Conservation (phyloP, 1,139 yeast genomes). For the Hyphopichia fennica region DNA sequence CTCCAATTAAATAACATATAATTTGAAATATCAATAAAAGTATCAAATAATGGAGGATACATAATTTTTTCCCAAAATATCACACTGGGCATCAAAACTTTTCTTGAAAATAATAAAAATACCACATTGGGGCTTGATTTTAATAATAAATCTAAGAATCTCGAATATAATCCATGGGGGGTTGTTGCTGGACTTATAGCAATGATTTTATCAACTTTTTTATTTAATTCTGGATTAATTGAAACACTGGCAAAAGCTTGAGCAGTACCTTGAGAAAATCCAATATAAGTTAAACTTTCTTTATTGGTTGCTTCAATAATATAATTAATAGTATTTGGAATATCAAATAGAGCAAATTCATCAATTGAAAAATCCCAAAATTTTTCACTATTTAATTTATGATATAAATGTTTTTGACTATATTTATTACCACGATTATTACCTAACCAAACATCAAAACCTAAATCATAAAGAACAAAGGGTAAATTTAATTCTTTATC, state of each 20-base stretch:
- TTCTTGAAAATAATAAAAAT: slow-evolving; percentile 72
- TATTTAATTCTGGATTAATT: slow-evolving; percentile 66
- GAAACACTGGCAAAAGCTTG: slow-evolving; percentile 84
- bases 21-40: slow-evolving; percentile 70
- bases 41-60: slow-evolving; percentile 79
- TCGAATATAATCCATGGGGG: slow-evolving; percentile 79
- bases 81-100: slow-evolving; percentile 72
- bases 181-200: slow-evolving; percentile 95
- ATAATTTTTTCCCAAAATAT: slow-evolving; percentile 79
- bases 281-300: slow-evolving; percentile 64
- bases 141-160: slow-evolving; percentile 71
- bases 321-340: slow-evolving; percentile 45
- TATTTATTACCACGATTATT: slow-evolving; percentile 90
- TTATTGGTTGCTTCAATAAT: slow-evolving; percentile 26
- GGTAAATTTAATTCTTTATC: slow-evolving; percentile 69
- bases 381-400: slow-evolving; percentile 35
- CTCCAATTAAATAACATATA: slow-evolving; percentile 76
- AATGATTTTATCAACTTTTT: slow-evolving; percentile 67
- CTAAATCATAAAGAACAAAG: slow-evolving; percentile 70
- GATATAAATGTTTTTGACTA: slow-evolving; percentile 49
- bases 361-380: slow-evolving; percentile 51
- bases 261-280: slow-evolving; percentile 91
- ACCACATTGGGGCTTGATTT: slow-evolving; percentile 78
- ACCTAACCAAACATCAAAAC: slow-evolving; percentile 93
- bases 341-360: slow-evolving; percentile 49